Percentiles rank a stretch among this genome's conserved stretches.
Evolutionary conservation across 495 filamentous ascomycete species (phyloP).

Genomic region (Pseudomonodictys pantanalensis): DNA sequence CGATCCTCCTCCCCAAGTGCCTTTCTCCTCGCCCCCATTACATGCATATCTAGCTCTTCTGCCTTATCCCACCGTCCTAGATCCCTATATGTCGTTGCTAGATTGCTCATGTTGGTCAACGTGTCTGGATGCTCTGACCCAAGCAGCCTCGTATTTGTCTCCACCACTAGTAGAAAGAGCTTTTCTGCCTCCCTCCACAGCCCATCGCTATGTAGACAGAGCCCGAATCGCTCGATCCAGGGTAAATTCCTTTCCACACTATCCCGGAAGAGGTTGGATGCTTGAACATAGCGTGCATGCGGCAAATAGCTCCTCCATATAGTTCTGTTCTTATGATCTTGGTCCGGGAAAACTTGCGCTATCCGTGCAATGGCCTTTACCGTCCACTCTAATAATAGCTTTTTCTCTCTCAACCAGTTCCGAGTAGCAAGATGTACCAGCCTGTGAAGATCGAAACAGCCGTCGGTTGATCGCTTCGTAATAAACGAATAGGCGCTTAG

Average conservation of each 20-base stretch:
- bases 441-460: slow-evolving; percentile 35
- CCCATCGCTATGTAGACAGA: too few relatives aligned
- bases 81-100: neutral
- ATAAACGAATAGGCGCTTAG: slow-evolving; percentile 40
- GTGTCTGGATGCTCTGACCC: neutral
- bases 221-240: too few relatives aligned
- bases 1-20: neutral
- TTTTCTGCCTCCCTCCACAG: too few relatives aligned
- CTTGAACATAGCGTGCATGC: slow-evolving; percentile 27
- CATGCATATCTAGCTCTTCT: neutral
- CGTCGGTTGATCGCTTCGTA: slow-evolving; percentile 14
- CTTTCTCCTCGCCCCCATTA: neutral
- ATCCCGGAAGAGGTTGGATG: neutral
- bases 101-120: neutral
- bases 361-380: slow-evolving; percentile 22
- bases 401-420: slow-evolving; percentile 38
- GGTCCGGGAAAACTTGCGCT: slow-evolving; percentile 30
- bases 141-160: too few relatives aligned
- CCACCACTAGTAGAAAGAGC: too few relatives aligned
- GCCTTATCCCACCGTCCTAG: neutral
- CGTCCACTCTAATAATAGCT: slow-evolving; percentile 12
- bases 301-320: slow-evolving; percentile 37
- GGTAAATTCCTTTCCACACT: too few relatives aligned
- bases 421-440: slow-evolving; percentile 43
- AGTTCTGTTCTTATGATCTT: slow-evolving; percentile 31